These are phyloP conservation scores for Lentinula novae-zelandiae DNA, from an alignment of 1,284 basidiomycete genomes.

Conservation along the genomic window DNA sequence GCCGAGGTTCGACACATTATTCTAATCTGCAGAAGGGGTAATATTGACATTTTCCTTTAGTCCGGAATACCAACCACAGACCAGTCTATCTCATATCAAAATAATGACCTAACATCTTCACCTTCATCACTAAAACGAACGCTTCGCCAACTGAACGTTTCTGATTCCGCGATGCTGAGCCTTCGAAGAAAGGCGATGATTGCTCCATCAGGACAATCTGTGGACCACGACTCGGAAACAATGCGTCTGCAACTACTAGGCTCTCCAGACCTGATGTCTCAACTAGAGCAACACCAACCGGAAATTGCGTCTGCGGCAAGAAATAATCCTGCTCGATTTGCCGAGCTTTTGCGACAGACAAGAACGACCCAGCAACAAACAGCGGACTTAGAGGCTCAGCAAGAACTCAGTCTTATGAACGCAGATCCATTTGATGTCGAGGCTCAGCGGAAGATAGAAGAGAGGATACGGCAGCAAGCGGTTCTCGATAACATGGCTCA, in stretches of 20 bases:
- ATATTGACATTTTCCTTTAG: conserved; percentile 29
- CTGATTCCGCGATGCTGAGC: conserved; percentile 60
- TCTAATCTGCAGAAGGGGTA: conserved; percentile 3
- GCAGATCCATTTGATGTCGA: conserved; percentile 90
- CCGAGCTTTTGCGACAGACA: conserved; percentile 65
- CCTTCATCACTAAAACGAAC: conserved; percentile 35
- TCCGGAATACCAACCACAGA: conserved; percentile 67
- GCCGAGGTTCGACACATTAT: conserved; percentile 63
- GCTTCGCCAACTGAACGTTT: conserved; percentile 60
- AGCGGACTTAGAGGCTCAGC: conserved; percentile 52
- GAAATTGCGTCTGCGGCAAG: conserved; percentile 76
- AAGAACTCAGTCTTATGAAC: conserved; percentile 69
- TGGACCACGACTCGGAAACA: conserved; percentile 83
- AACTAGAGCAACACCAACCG: conserved; percentile 74
- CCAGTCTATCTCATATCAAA: conserved; percentile 67
- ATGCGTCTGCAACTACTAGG: conserved; percentile 87
- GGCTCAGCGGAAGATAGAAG: conserved; percentile 91
- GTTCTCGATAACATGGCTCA: conserved; percentile 91
- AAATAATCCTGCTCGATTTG: conserved; percentile 69
- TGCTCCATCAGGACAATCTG: conserved; percentile 24
- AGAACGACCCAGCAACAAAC: conserved; percentile 48
- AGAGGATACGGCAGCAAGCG: conserved; percentile 87
- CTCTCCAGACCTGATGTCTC: conserved; percentile 75
- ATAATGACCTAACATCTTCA: conserved; percentile 57
- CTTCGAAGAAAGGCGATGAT: conserved; percentile 54